Evolutionary conservation across 139 green algal genomes (phyloP).

Genomic region (Tetraselmis chui): DNA sequence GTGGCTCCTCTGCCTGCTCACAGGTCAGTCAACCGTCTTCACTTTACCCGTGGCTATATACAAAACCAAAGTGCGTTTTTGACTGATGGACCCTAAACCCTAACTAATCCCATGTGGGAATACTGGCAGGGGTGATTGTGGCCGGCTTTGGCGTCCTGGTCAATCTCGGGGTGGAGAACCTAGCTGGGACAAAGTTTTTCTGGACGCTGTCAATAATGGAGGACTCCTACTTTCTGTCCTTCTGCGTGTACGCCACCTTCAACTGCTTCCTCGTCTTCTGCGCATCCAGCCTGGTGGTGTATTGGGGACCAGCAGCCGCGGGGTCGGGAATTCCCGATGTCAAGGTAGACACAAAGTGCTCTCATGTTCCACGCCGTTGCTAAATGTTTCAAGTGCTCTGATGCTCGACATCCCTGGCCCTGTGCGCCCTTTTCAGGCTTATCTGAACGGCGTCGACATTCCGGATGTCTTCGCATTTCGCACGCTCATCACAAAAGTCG

Average conservation of each 20-base stretch:
- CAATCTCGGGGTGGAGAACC: slow-evolving; percentile 76
- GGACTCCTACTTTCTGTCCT: slow-evolving; percentile 32
- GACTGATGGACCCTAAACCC: no score
- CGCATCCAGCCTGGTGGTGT: slow-evolving; percentile 39
- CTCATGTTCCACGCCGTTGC: no score
- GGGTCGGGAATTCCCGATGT: slow-evolving; percentile 75
- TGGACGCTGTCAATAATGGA: slow-evolving; percentile 47
- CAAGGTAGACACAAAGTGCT: no score
- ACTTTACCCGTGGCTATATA: no score
- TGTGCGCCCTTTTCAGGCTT: slow-evolving; percentile 32
- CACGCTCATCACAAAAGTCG: slow-evolving; percentile 67
- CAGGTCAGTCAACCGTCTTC: slow-evolving; percentile 44
- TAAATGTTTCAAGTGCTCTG: no score
- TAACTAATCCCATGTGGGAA: no score
- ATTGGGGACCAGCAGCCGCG: slow-evolving; percentile 53
- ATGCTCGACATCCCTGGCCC: no score
- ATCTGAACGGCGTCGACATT: slow-evolving; percentile 76
- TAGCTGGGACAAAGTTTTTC: slow-evolving; percentile 70
- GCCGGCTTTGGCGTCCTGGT: slow-evolving; percentile 38
- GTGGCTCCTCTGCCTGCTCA: slow-evolving; percentile 45
- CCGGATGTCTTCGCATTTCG: slow-evolving; percentile 57
- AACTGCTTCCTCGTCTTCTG: slow-evolving; percentile 53
- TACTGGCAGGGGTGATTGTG: neutral
- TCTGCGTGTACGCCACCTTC: slow-evolving; percentile 43
- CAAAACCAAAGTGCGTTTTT: no score